Evolutionary conservation across 1,139 yeast genomes (phyloP), one percentile per base, ranked within the genome.

Genomic region (Kodamaea sp.): DNA sequence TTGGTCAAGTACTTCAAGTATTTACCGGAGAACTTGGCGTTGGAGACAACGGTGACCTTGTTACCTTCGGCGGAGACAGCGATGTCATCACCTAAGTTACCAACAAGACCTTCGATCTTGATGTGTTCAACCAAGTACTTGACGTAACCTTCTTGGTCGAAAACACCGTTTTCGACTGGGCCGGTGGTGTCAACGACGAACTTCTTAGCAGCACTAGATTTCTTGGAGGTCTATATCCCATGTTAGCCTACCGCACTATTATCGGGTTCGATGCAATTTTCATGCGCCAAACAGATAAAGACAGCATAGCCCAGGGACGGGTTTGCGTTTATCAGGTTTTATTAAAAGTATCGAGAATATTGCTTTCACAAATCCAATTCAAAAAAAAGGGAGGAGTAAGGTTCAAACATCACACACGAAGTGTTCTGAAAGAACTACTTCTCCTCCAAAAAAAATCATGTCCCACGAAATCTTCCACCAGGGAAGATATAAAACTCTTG

Each of bases 1-100:
- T 92, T 92, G 66, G 97, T 87, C 71, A 92, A 80, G 92, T 90
- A 92, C 81, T 92, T 92, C 73, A 89, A 85, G 95, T 92, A 92
- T 80, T 94, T 92, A 78, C 99, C 99, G 58, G 97, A 89, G 92
- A 94, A 92, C 78, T 88, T 84, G 74, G 95, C 75, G 76, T 84
- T 80, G 55, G 97, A 78, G 55, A 84, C 89, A 73, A 89, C 84
- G 61, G 92, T 83, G 65, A 87, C 89, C 75, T 81, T 80, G 72
- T 78, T 76, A 61, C 86, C 88, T 67, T 88, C 95, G 62, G 81
- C 75, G 63, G 90, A 74, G 57, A 92, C 89, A 49, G 92, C 76
- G 78, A 94, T 82, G 65, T 83, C 86, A 68, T 88, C 94, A 75
- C 96, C 96, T 67, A 94, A 85, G 89, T 89, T 86, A 72, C 97